Percentiles rank a stretch among this genome's conserved stretches.
These are phyloP conservation scores for Yarrowia sp. DNA, from an alignment of 805 yeast species.

Conservation along the genomic window DNA sequence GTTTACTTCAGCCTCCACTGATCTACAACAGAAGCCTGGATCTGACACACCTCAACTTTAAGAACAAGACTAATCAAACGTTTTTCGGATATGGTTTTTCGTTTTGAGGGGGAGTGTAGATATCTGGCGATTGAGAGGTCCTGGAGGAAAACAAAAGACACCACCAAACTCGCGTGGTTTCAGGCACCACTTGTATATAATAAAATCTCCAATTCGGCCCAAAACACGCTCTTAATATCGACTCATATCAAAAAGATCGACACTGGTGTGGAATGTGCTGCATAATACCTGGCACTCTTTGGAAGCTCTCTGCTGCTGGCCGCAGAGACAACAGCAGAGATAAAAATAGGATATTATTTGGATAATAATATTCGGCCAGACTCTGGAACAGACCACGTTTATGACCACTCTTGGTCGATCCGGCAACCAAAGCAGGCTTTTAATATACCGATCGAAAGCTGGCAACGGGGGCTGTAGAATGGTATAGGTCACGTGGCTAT, in stretches of 20 bases:
- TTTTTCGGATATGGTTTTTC: not conserved
- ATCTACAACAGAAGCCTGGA: not conserved
- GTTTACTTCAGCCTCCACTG: not conserved
- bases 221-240: not conserved
- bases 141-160: not conserved
- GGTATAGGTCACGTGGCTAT: not conserved
- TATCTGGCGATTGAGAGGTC: no score
- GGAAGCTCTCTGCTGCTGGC: not conserved
- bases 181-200: not conserved
- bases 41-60: slow-evolving; percentile 3
- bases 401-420: no score
- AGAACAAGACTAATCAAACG: not conserved
- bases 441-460: not conserved
- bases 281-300: not conserved
- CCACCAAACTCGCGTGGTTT: not conserved
- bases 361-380: no score
- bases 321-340: no score
- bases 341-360: no score
- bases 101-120: not conserved
- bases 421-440: no score
- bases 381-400: no score
- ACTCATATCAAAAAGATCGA: not conserved
- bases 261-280: not conserved
- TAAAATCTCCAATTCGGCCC: no score
- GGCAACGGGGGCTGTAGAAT: no score